Evolutionary conservation across 208 protist genomes (phyloP), one percentile per base, ranked within the genome.

Genomic region (Herpetomonas tarakana): DNA sequence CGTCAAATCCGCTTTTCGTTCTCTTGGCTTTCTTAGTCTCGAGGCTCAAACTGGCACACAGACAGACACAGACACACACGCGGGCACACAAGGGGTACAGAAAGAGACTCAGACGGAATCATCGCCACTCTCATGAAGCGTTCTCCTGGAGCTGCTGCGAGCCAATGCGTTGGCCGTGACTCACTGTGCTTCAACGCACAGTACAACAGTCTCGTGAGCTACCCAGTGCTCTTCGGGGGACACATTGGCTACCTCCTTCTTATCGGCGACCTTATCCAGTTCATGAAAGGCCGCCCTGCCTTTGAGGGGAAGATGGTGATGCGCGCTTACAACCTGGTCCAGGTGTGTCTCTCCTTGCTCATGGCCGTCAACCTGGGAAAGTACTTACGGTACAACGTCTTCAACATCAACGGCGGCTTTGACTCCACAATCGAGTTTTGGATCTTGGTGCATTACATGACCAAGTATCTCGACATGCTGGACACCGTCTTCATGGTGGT

Each of bases 401-500:
- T 95, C 76, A 88, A 83, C 71, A 31, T 95, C 52, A 85, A 82
- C 62, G 78, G 76, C 19, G 47, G 54, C 58, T 97, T 94, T 78
- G 83, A 64, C 44, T 14, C 64, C 18, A 51, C 46, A 7, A 79
- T 85, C 58, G 89, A 96, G 70, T 92, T 78, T 24, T 94, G 90
- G 79, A 74, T 94, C 31, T 83, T 93, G 24, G 62, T 94, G 19
- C 92, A 96, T 71, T 95, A 91, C 74, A 62, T 80, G 16, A 92
- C 84, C 4, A 96, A 96, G 71, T 95, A 78, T 53, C 44, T 96
- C 1, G 90, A 96, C 60, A 91, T 89, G 75, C 86, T 93, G 52
- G 91, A 96, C 71, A 94, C 91, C 1, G 54, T 90, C 41, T 96
- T 93, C 45, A 93, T 97, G 76, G 78, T 97, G 66, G 74, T 92